Base-by-base conservation (phyloP, 306 rosid genomes). In the Begonia fuchsioides region DNA sequence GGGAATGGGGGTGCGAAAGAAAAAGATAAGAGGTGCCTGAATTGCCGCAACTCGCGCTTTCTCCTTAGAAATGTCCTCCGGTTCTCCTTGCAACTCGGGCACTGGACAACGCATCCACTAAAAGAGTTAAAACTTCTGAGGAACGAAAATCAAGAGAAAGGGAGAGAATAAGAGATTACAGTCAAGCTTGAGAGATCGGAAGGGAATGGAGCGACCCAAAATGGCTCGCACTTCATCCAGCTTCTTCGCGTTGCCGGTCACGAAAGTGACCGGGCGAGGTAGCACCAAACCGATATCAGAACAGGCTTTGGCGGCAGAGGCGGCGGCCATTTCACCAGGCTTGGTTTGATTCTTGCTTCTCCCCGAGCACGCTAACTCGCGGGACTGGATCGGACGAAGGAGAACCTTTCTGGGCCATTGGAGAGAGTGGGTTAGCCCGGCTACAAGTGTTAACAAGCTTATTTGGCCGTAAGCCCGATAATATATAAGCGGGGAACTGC, bases 81-180 rank as follows among this genome's bases (percentile, higher is more conserved):
- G 98, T 60, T 90, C 95, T 12, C 98, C 95, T 73, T 90, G 98
- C 72, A 90, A 71, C 65, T 90, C 98, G 12, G 95, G 95, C 72
- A 90, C 98, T 90, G 55, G 3, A 47, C 38, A 61, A 65, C 32
- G 26, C 56, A 59, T 1, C 15, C 43, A 43, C 32, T 14, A 56
- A 43, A 7, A 20, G 16, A 6, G 14, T 9, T 9, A 26, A 46
- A 50, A 44, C 20, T 18, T 8, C 10, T 39, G 10, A 12, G 15
- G 13, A 2, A 8, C 16, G 13, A 18, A n/a, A 2, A 13, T 12
- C 11, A 7, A 12, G 46, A 44, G 12, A 32, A 19, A 17, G 41
- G 47, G 35, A 45, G 43, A 62, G 54, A 49, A 53, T 40, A 52
- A 39, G 12, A 12, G 19, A 39, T 17, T 70, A 85, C 98, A 72